phyloP scores from a whole-genome alignment of 1,284 basidiomycete genomes.

The Sporisorium sorghi region DNA sequence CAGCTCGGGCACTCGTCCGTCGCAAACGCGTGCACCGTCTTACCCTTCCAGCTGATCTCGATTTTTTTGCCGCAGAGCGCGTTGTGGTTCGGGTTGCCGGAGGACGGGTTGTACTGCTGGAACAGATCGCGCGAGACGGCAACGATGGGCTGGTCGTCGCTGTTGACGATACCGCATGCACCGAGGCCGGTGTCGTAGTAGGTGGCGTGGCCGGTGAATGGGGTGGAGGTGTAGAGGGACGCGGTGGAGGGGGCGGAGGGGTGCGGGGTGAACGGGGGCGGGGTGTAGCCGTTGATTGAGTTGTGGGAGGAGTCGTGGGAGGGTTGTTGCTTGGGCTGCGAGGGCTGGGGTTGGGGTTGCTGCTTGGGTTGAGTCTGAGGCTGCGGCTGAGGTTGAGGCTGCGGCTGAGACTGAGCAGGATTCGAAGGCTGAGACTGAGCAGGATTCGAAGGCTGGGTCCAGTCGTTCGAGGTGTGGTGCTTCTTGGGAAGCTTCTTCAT shows the following conservation, averaged over 20 bases:
- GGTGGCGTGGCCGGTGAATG: constrained; percentile 42
- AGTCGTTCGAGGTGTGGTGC: constrained; percentile 11
- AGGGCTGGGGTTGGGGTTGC: neutral
- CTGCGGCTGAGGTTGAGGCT: constrained; percentile 3
- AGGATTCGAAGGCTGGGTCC: constrained; percentile 6
- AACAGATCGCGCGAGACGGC: constrained; percentile 53
- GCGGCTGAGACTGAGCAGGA: constrained; percentile 1
- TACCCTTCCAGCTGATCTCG: constrained; percentile 74
- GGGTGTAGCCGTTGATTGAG: constrained; percentile 42
- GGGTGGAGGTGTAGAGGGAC: constrained; percentile 14
- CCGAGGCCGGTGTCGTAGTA: constrained; percentile 48
- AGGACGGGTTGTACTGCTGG: constrained; percentile 41
- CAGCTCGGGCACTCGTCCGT: constrained; percentile 81
- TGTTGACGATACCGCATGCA: constrained; percentile 41
- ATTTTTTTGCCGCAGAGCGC: constrained; percentile 75
- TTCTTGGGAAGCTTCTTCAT: constrained; percentile 16
- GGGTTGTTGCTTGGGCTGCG: neutral
- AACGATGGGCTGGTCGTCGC: constrained; percentile 41
- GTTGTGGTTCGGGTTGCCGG: constrained; percentile 44
- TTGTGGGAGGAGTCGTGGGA: constrained; percentile 3
- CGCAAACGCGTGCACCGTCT: constrained; percentile 74
- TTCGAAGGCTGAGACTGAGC: constrained; percentile 10
- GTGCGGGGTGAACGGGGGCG: constrained; percentile 19
- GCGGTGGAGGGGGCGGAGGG: constrained; percentile 13
- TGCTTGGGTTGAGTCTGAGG: constrained; percentile 1